Base-by-base conservation (phyloP, 306 rosid genomes). In the Rosa persica region DNA sequence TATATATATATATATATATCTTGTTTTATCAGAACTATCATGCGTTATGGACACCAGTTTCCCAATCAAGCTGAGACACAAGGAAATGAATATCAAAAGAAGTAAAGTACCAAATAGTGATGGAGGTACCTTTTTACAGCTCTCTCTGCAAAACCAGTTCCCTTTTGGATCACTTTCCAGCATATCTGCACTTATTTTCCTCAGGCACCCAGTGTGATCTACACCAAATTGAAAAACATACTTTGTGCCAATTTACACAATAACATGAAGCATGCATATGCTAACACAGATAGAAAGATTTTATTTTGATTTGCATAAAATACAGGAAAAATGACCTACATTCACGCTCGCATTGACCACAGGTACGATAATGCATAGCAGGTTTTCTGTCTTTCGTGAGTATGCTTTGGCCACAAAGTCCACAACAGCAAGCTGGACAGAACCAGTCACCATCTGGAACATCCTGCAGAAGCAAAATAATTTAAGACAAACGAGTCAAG, bases 361-460 rank as follows among this genome's bases (percentile, higher is more conserved):
- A 95, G 72, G 81, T 77, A 67, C 42, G 69, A 44, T 75, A 68
- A 30, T 76, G 82, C 43, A 40, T 44, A 2, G 54, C 57, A 78
- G 81, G 62, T 78, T 84, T 92, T 54, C 16, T 62, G 44, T 67
- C 79, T 51, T 76, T 79, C 78, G 36, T 80, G 58, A 78, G 80
- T 72, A 86, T 85, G 55, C 78, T 76, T 80, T 67, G 75, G 73
- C 81, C 83, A 82, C 98, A 95, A 77, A 88, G 76, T 77, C 84
- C 87, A 42, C 98, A 94, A 40, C 91, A 57, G 68, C 97, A 94
- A 8, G 96, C 86, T 81, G 94, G 91, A 64, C 98, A 92, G 87
- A 90, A 92, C 97, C 97, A 94, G 36, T 92, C 92, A 64, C 98
- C 97, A 25, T 80, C 87, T 9, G 98, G 98, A 79, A 87, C 71